Evolutionary conservation across 805 yeast genomes (phyloP).

Genomic region (Monosporozyma aquatica): DNA sequence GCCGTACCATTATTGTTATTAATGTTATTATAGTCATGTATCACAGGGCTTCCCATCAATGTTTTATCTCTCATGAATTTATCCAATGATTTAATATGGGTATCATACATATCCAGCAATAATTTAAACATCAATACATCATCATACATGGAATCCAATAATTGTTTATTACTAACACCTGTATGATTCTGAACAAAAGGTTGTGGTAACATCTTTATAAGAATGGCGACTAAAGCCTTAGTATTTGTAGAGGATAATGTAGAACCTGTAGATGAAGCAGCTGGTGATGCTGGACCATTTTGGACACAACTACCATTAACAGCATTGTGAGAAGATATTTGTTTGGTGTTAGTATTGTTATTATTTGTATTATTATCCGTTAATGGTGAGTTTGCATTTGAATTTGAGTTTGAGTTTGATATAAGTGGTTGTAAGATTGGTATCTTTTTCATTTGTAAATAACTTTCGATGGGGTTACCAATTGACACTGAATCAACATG

Average conservation of each 20-base stretch:
- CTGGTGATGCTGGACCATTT: neutral
- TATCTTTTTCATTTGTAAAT: conserved; percentile 14
- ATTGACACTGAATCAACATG: conserved; percentile 16
- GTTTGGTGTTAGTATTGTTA: neutral
- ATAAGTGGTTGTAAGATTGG: conserved; percentile 19
- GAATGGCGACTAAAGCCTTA: conserved; percentile 6
- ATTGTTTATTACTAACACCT: conserved; percentile 10
- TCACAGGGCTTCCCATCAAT: too few species aligned
- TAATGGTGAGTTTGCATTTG: too few species aligned
- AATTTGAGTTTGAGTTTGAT: conserved; percentile 11
- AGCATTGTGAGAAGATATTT: neutral
- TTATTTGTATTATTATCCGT: neutral
- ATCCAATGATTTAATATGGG: conserved; percentile 13
- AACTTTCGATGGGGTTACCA: conserved; percentile 22
- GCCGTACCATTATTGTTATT: neutral
- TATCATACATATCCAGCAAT: conserved; percentile 15
- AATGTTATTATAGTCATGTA: neutral
- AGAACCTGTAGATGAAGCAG: neutral
- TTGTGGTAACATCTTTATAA: conserved; percentile 20
- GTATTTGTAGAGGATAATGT: conserved; percentile 2
- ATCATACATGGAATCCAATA: conserved; percentile 13
- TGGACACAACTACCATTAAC: too few species aligned
- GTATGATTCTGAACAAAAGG: conserved; percentile 18
- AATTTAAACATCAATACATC: conserved; percentile 18
- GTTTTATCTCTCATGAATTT: conserved; percentile 11